Evolutionary conservation across 2,329 filamentous ascomycete genomes (phyloP).

Genomic region (Sphaerulina musiva): DNA sequence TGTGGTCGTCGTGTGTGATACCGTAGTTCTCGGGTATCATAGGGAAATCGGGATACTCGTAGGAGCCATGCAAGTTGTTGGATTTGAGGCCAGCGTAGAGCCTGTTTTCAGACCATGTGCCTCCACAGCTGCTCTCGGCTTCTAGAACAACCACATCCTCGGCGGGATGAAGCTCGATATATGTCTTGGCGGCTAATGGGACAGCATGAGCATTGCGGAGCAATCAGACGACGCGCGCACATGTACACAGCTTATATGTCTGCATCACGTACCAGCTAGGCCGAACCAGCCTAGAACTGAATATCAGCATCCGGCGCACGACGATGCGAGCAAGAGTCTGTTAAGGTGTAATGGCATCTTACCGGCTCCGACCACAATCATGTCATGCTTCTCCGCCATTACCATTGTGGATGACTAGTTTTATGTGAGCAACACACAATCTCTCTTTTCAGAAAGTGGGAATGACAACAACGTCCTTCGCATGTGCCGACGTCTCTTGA

Average conservation of each 20-base stretch:
- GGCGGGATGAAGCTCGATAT: slow-evolving; percentile 39
- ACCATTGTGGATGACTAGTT: not conserved
- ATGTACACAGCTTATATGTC: too few relatives aligned
- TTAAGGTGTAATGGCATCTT: too few relatives aligned
- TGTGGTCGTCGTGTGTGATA: slow-evolving; percentile 50
- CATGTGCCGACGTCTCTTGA: slow-evolving; percentile 4
- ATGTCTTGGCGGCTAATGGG: slow-evolving; percentile 40
- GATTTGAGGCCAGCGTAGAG: slow-evolving; percentile 63
- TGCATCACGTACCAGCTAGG: slow-evolving; percentile 28
- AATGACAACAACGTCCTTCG: not conserved
- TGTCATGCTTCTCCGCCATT: slow-evolving; percentile 25
- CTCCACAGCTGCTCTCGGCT: slow-evolving; percentile 46
- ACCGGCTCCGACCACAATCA: slow-evolving; percentile 46
- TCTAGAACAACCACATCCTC: slow-evolving; percentile 43
- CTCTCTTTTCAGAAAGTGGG: not conserved
- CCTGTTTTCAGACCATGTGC: slow-evolving; percentile 57
- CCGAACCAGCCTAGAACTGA: slow-evolving; percentile 38
- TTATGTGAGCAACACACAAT: not conserved
- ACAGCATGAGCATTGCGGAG: not conserved
- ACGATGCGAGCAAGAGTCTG: too few relatives aligned
- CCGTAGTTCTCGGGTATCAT: slow-evolving; percentile 48
- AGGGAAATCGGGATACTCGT: slow-evolving; percentile 67
- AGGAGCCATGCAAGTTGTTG: slow-evolving; percentile 68
- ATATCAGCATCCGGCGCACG: slow-evolving; percentile 5
- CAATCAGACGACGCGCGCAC: too few relatives aligned